Evolutionary conservation across 2,329 filamentous ascomycete genomes (phyloP).

Genomic region (Paecilomyces sp.): DNA sequence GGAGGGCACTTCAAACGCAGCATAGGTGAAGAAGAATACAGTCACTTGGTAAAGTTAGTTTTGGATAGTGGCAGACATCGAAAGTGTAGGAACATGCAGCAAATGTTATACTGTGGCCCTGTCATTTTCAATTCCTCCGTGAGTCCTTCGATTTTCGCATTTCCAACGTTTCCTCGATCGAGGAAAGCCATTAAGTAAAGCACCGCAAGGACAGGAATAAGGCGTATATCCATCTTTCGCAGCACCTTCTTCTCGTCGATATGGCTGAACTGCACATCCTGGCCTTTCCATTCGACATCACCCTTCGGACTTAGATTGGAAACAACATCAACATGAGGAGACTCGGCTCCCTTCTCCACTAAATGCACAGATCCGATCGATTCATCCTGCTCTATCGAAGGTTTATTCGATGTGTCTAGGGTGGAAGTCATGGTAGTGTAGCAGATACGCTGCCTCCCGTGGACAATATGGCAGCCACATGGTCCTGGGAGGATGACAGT

Average conservation of each 20-base stretch:
- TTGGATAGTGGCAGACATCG: not conserved
- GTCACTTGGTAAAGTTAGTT: slow-evolving; percentile 7
- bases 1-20: slow-evolving; percentile 14
- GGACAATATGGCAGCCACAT: not conserved
- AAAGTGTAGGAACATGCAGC: slow-evolving; percentile 6
- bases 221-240: slow-evolving; percentile 33
- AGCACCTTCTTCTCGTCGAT: slow-evolving; percentile 34
- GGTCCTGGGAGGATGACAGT: not conserved
- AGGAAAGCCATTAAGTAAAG: slow-evolving; percentile 31
- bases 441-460: not conserved
- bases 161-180: slow-evolving; percentile 18
- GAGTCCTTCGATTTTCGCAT: slow-evolving; percentile 19
- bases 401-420: not conserved
- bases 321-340: not conserved
- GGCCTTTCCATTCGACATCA: not conserved
- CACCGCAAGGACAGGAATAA: slow-evolving; percentile 32
- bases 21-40: slow-evolving; percentile 18
- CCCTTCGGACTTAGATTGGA: not conserved
- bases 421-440: not conserved
- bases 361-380: not conserved
- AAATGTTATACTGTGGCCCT: slow-evolving; percentile 19
- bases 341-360: not conserved
- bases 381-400: not conserved
- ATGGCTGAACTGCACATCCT: slow-evolving; percentile 20
- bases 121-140: slow-evolving; percentile 12